Evolutionary conservation across 768 basidiomycete genomes (phyloP), one percentile per base, ranked within the genome.

Genomic region (Termitomyces sp.): DNA sequence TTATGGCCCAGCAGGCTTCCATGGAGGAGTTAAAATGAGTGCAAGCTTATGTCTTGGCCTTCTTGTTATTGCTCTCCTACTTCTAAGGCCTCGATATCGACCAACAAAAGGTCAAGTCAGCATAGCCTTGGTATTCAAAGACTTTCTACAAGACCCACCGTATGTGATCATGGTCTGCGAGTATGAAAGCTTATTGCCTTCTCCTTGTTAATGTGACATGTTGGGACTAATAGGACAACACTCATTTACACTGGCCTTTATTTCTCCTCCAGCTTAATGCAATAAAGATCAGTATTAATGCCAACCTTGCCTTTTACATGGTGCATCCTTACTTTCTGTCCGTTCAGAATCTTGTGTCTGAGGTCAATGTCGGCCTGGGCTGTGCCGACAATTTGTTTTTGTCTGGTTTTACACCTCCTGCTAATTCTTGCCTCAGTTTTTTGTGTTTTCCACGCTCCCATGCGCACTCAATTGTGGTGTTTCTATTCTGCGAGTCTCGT

Each of bases 191-290:
- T 32, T 14, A 3, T 6, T 20, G 10, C 22, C 12, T 20, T 53
- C 26, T 20, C 30, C 6, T 30, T 30, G 12, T 32, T 20, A 26
- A 53, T 20, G 40, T 72, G 1, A 61, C 35, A 36, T 36, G 13
- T 32, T n/a, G 12, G 0, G 22, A 24, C n/a, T 26, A 14, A 32
- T 22, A 73, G 74, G 7, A 63, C 67, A 33, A 50, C 71, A n/a
- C 65, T 71, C 32, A 48, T 59, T 45, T 70, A 75, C 54, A 62
- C 66, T 7, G 78, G 72, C 2, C 64, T 78, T 22, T 81, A 72
- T 55, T 80, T 72, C 50, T 77, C 61, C 62, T 83, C 8, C 83
- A 85, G 57, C 63, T 83, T 2, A 72, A 79, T 60, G 75, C 82
- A 0, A 65, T 77, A 24, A 60, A 65, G 20, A 77, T 80, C 50